Evolutionary conservation across 1,284 basidiomycete genomes (phyloP), one percentile per base, ranked within the genome.

Genomic region (Leucoagaricus sp.): DNA sequence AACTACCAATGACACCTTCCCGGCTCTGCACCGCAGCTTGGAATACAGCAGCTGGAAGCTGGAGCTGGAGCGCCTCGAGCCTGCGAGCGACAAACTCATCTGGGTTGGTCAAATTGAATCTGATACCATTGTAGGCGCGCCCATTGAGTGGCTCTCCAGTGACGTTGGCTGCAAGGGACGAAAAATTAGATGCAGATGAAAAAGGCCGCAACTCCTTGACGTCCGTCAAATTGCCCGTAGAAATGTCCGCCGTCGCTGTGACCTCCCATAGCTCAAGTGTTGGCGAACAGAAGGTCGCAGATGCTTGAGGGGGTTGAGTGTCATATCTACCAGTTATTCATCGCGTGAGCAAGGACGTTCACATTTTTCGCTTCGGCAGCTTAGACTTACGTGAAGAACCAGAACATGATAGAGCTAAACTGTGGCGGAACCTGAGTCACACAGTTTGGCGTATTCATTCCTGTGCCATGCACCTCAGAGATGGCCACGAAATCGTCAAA

Each of bases 401-500:
- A 84, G 65, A 83, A 82, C 8, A 81, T 70, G n/a, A 81, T 72
- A 0, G 81, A 80, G 12, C 67, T 72, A 42, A 79, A 80, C 48
- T 77, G 71, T 6, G 66, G 61, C 0, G 72, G 68, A 4, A 62
- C 58, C 19, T 49, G 5, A 33, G 61, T 38, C 4, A 31, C 60
- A 51, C 74, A 78, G 25, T 54, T 59, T 1, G 69, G 63, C 12
- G 65, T 61, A 57, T 72, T 66, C 19, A 67, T 63, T 44, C 73
- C 73, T 75, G 53, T 4, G 48, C 25, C 13, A 48, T 25, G 40
- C 42, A 6, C n/a, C n/a, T n/a, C n/a, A 40, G 36, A 4, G 2
- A 40, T 51, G 0, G 38, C 13, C n/a, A 31, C 44, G 0, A 23
- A 44, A 19, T 8, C 8, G 4, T 23, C 36, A 45, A 25, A 31